Evolutionary conservation across 192 early-diverging fungal species (phyloP).

Genomic region (Geranomyces michiganensis): DNA sequence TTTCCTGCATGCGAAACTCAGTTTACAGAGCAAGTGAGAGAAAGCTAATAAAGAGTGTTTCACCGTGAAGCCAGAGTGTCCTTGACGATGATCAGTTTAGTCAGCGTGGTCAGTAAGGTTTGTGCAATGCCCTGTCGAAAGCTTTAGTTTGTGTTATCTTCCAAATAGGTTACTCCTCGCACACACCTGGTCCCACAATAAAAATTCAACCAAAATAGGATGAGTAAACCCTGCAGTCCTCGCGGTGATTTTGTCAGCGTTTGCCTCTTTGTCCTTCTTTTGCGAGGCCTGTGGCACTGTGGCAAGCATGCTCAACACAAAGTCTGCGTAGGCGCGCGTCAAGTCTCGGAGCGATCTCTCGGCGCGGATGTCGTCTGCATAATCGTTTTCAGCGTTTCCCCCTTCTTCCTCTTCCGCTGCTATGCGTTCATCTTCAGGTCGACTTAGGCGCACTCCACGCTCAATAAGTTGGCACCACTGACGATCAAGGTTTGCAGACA

Average conservation of each 20-base stretch:
- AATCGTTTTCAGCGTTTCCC: conserved; percentile 8
- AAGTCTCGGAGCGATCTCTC: conserved; percentile 41
- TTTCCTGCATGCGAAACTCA: background rate
- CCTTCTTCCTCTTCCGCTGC: background rate
- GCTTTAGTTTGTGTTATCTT: background rate
- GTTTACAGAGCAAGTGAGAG: background rate
- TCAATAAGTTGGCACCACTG: conserved; percentile 39
- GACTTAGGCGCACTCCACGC: conserved; percentile 10
- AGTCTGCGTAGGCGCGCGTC: conserved; percentile 37
- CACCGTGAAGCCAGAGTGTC: conserved; percentile 17
- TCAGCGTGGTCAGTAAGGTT: conserved; percentile 17
- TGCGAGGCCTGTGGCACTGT: conserved; percentile 3
- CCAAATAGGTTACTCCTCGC: background rate
- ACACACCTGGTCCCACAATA: conserved; percentile 31
- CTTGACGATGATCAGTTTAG: conserved; percentile 22
- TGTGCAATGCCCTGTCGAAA: conserved; percentile 7
- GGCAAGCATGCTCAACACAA: conserved; percentile 27
- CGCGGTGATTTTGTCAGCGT: background rate
- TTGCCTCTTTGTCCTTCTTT: conserved; percentile 10
- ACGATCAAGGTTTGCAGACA: background rate
- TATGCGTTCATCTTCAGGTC: background rate
- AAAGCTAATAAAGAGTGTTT: background rate
- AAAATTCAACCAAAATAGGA: conserved; percentile 29
- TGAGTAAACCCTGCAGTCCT: conserved; percentile 10
- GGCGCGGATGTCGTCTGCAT: conserved; percentile 39